A percentile compares a stretch with the other conserved stretches of the same genome.
These are phyloP conservation scores for Mortierella sp. DNA, from an alignment of 371 early-diverging fungal species.

Conservation along the genomic window DNA sequence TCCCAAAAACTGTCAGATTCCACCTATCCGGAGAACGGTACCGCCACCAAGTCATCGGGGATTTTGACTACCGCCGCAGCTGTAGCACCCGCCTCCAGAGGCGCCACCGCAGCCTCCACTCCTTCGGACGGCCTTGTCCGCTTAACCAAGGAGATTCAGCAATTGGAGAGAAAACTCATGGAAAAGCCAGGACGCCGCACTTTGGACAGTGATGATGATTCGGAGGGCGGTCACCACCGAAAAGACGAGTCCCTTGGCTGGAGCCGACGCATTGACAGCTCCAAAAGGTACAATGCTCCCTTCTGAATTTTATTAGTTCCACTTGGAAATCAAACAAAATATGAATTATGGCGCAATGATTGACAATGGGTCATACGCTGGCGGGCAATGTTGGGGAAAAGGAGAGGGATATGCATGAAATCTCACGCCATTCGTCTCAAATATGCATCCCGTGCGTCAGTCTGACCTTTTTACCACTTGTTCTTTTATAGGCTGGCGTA, in stretches of 20 bases:
- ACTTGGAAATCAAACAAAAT: neutral
- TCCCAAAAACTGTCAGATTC: neutral
- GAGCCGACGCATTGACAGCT: slow-evolving; percentile 51
- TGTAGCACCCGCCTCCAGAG: slow-evolving; percentile 2
- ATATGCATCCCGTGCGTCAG: neutral
- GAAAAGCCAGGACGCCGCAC: slow-evolving; percentile 49
- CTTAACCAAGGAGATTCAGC: slow-evolving; percentile 55
- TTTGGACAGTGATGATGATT: slow-evolving; percentile 49
- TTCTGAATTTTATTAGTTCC: neutral
- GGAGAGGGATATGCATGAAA: slow-evolving; percentile 2
- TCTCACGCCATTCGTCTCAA: slow-evolving; percentile 7
- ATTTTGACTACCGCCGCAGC: slow-evolving; percentile 16
- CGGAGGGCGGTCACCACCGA: slow-evolving; percentile 20
- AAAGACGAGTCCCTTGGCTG: slow-evolving; percentile 36
- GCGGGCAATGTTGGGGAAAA: neutral
- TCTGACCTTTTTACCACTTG: slow-evolving; percentile 5
- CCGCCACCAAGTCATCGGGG: slow-evolving; percentile 6
- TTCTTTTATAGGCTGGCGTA: slow-evolving; percentile 57
- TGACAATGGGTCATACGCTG: slow-evolving; percentile 1
- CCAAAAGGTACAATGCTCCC: slow-evolving; percentile 46
- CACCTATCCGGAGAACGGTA: neutral
- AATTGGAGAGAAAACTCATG: slow-evolving; percentile 52
- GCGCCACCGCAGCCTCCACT: slow-evolving; percentile 11
- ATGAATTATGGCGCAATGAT: slow-evolving; percentile 10
- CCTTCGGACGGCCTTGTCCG: slow-evolving; percentile 43